phyloP scores from a whole-genome alignment of 768 basidiomycete species.

The Hypsizygus marmoreus region DNA sequence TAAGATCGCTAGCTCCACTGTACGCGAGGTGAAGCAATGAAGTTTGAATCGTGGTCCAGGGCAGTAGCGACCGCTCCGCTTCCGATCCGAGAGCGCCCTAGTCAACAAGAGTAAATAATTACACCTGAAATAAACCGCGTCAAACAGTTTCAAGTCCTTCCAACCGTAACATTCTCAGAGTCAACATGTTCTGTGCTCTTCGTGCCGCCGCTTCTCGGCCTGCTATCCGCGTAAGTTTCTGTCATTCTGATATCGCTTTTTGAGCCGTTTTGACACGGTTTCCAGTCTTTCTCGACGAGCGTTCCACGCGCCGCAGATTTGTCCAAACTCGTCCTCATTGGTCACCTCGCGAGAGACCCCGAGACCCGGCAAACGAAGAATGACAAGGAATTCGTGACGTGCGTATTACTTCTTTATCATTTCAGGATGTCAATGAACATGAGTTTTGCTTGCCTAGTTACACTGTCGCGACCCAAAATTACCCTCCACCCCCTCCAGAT shows the following conservation, averaged over 20 bases:
- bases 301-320: slow-evolving; percentile 58
- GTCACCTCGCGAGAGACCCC: slow-evolving; percentile 71
- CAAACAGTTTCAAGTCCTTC: slow-evolving; percentile 15
- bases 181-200: slow-evolving; percentile 52
- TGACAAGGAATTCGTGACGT: slow-evolving; percentile 81
- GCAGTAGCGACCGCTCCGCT: no score
- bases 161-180: background rate
- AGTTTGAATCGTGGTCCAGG: slow-evolving; percentile 2
- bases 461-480: slow-evolving; percentile 72
- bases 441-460: slow-evolving; percentile 50
- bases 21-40: background rate
- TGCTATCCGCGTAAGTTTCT: slow-evolving; percentile 48
- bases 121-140: slow-evolving; percentile 13
- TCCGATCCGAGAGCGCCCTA: no score
- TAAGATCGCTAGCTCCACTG: background rate
- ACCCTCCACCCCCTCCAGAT: slow-evolving; percentile 54
- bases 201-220: slow-evolving; percentile 45
- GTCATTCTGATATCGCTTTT: slow-evolving; percentile 1
- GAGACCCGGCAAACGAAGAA: slow-evolving; percentile 67
- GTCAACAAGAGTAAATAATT: no score
- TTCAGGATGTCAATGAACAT: background rate
- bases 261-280: slow-evolving; percentile 3
- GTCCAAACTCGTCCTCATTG: slow-evolving; percentile 77
- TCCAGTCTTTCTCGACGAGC: slow-evolving; percentile 67
- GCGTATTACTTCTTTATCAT: slow-evolving; percentile 29